Percentiles rank a stretch among this genome's conserved stretches.
phyloP scores from a whole-genome alignment of 805 yeast genomes.

The Lipomyces starkeyi region DNA sequence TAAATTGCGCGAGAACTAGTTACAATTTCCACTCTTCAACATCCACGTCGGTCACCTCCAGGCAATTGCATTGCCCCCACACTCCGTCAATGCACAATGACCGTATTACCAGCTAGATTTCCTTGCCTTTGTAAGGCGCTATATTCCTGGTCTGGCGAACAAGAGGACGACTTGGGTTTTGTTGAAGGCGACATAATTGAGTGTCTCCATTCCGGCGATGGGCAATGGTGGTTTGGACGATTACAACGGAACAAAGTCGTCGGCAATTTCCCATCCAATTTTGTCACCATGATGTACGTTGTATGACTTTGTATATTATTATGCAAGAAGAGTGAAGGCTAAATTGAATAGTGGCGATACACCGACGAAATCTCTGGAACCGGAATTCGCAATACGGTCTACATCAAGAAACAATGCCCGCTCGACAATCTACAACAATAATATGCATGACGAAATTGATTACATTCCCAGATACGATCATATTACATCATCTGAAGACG shows the following conservation, averaged over 20 bases:
- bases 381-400: neutral
- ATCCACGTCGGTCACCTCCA: neutral
- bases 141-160: constrained; percentile 94
- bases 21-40: neutral
- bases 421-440: neutral
- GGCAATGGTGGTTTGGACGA: constrained; percentile 90
- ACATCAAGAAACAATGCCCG: neutral
- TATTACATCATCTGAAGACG: neutral
- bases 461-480: neutral
- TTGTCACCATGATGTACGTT: constrained; percentile 62
- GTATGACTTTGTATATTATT: neutral
- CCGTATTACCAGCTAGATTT: constrained; percentile 38
- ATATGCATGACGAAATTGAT: neutral
- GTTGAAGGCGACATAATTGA: constrained; percentile 92
- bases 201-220: constrained; percentile 79
- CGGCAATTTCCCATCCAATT: constrained; percentile 88
- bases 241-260: constrained; percentile 77
- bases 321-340: neutral
- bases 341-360: neutral
- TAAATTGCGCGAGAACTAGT: neutral
- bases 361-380: neutral
- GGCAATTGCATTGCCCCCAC: neutral
- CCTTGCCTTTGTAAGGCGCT: constrained; percentile 82
- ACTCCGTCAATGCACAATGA: neutral
- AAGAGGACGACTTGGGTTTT: constrained; percentile 83